Conservation (phyloP, 345 rosid genomes). For the Schrenkiella parvula region DNA sequence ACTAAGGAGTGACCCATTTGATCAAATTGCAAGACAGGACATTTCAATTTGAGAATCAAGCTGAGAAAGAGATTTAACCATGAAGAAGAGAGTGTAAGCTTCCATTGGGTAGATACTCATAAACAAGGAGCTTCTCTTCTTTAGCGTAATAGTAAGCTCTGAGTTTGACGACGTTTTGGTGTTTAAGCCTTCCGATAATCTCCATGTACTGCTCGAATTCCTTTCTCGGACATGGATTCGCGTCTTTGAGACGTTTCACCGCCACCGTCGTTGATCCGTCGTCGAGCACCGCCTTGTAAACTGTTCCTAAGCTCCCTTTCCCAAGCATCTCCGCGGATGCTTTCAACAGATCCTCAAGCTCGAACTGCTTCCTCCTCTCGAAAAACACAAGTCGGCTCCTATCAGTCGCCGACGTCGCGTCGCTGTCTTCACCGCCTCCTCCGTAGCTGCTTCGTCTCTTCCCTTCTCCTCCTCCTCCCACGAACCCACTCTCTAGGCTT, state of each 20-base stretch:
- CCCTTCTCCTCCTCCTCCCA: constrained; percentile 63
- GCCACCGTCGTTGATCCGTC: constrained; percentile 74
- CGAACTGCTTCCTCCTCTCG: constrained; percentile 71
- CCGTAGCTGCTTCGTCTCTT: constrained; percentile 37
- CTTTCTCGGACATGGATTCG: constrained; percentile 84
- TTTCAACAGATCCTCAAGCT: constrained; percentile 74
- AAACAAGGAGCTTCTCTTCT: constrained; percentile 90
- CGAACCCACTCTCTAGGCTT: constrained; percentile 45
- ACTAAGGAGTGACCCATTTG: not conserved
- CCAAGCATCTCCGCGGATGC: constrained; percentile 99
- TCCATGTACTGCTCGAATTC: constrained; percentile 98
- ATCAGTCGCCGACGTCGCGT: constrained; percentile 68
- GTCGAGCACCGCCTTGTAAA: constrained; percentile 86
- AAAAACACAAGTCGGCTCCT: constrained; percentile 76
- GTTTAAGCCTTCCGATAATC: constrained; percentile 72
- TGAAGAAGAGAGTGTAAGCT: constrained; percentile 84
- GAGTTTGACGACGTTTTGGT: constrained; percentile 65
- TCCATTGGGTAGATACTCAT: constrained; percentile 89
- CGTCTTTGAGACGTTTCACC: constrained; percentile 85
- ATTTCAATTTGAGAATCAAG: too few relatives aligned
- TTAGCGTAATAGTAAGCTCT: constrained; percentile 89
- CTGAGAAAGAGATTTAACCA: constrained; percentile 39
- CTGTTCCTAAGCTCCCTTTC: constrained; percentile 88
- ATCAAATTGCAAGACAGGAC: too few relatives aligned
- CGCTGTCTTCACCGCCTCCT: constrained; percentile 59